Base-by-base conservation (phyloP, 2,329 filamentous ascomycete species). In the Periconia macrospinosa region DNA sequence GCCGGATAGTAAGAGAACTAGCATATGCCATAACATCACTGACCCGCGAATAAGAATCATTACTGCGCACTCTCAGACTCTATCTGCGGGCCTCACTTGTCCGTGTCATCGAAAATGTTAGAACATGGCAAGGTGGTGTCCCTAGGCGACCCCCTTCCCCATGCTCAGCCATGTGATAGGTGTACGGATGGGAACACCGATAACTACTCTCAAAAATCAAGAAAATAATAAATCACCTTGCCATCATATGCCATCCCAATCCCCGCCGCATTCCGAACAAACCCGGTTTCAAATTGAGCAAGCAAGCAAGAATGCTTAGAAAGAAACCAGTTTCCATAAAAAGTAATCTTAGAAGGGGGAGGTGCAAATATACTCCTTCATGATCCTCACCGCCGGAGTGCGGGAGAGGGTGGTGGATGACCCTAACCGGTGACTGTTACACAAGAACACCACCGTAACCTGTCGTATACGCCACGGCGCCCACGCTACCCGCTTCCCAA, bases 341-440 rank as follows among this genome's bases (percentile, higher is more conserved):
- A 27, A 27, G 23, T 27, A 27, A 27, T 27, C 23, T 27, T 27
- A 27, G 23, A 27, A 27, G 23, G 23, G 23, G 23, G 23, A 27
- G 23, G 23, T 27, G 23, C 5, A 27, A 27, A 27, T 27, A 27
- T 27, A 8, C 23, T 27, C 23, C 3, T 27, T 3, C 3, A 27
- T 27, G 23, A 27, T 27, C 23, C n/a, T 27, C 23, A 27, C 23
- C 23, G 23, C 23, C 23, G 23, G 23, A 27, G 23, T 27, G 23
- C 23, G 23, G 23, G 23, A 27, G 8, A 27, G n/a, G 8, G 23
- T 27, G 19, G 45, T 37, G 46, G 19, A 41, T 50, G 48, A 45
- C 27, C 41, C 30, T 37, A 27, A 50, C 45, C 48, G 42, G 47
- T 50, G 48, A 50, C 19, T 15, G 43, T 45, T 37, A 37, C 33